These are phyloP conservation scores for Backusella psychrophila DNA, from an alignment of 192 early-diverging fungal species.

Conservation along the genomic window DNA sequence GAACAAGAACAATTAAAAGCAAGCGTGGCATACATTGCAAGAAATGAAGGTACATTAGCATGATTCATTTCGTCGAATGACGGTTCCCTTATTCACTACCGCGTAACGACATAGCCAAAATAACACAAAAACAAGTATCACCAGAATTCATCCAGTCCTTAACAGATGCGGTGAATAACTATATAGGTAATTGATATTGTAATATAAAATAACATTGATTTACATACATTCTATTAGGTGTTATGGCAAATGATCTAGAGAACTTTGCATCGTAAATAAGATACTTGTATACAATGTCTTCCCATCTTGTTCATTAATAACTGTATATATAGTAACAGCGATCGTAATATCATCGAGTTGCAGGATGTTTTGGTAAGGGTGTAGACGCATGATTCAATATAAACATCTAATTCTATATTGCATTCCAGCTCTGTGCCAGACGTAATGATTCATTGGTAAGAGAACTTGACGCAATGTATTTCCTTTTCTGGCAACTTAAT, in stretches of 20 bases:
- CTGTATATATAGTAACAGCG: background rate
- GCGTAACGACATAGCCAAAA: background rate
- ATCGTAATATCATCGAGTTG: background rate
- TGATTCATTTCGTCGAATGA: no score
- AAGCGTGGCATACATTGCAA: no score
- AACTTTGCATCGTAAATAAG: background rate
- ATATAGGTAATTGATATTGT: background rate
- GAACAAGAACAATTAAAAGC: no score
- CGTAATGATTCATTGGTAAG: background rate
- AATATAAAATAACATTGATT: background rate
- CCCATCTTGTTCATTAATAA: background rate
- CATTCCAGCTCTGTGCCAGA: background rate
- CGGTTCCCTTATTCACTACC: background rate
- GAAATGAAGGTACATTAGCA: no score
- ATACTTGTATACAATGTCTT: background rate
- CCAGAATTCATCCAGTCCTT: background rate
- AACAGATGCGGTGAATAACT: background rate
- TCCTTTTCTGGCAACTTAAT: background rate
- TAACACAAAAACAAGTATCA: background rate
- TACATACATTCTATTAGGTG: background rate
- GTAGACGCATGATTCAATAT: background rate
- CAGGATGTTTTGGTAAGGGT: background rate
- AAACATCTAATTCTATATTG: background rate
- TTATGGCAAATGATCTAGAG: background rate
- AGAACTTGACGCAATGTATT: background rate